Base-by-base conservation (phyloP, 176 grass and related monocot species). In the Dendrocalamus sinicus region DNA sequence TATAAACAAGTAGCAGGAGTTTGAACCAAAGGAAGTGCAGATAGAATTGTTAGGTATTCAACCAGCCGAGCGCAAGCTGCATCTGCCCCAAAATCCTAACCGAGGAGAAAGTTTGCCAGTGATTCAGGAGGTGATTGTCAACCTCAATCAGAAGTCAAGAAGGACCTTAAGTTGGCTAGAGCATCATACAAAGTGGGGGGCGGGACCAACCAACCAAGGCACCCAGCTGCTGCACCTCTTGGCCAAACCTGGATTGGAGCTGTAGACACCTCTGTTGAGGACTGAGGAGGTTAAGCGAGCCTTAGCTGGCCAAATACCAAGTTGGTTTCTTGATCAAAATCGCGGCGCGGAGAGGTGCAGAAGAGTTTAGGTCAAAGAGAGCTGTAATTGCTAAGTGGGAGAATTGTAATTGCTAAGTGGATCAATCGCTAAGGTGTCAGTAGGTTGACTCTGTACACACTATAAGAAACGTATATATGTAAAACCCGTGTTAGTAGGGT, bases 301-400 rank as follows among this genome's bases (percentile, higher is more conserved):
- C 37, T 39, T 39, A 39, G 37, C 6, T 39, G 37, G 37, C 4
- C 5, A 39, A 39, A 39, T 39, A 39, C 37, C 37, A 39, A 5
- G 37, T 39, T 39, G 37, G 37, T 39, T 5, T 0, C 37, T 37
- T 39, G 3, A 39, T 39, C 5, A 39, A 39, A 39, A 39, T 5
- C 5, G 0, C 37, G 37, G 5, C 0, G 37, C 5, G 0, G 37
- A 5, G 37, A 39, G 4, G 37, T 0, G 0, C 37, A 39, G 6
- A 37, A 39, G 37, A 39, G 37, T 39, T 39, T 39, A 39, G 37
- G 37, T 39, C 37, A 39, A 39, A 0, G 37, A 39, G 37, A 39
- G 37, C 37, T 39, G 37, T 4, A 39, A 39, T 39, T 39, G 4
- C 37, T 39, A 39, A 39, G 37, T 39, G 4, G 37, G 35, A 37